Base-by-base conservation (phyloP, 768 basidiomycete species). In the Termitomyces sp. region DNA sequence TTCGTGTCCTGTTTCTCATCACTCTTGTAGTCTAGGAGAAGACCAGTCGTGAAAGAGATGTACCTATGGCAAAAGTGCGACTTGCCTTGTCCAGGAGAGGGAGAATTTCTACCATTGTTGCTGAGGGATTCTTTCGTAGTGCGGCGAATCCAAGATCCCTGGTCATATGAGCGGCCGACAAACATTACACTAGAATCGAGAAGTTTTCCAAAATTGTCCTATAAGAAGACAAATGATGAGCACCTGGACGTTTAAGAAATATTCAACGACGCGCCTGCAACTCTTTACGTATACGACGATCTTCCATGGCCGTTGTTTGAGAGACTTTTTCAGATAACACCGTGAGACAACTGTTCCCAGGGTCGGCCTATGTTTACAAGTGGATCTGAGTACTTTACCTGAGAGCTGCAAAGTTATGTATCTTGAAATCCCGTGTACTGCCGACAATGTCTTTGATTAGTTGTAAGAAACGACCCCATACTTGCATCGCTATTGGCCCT, bases 241-340 rank as follows among this genome's bases (percentile, higher is more conserved):
- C 33, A 39, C 18, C 22, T 46, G 15, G 34, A 41, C n/a, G 39
- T 18, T 33, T 24, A 2, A n/a, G 3, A 34, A 30, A 33, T 33
- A 6, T 34, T 30, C 27, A 41, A n/a, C 36, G 9, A 36, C 56
- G 61, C 62, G 87, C 90, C 79, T 96, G 94, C 11, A 98, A 76
- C 58, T 99, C 97, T 68, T 93, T 91, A 27, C 92, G 85, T 56
- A 95, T 74, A 41, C 91, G 81, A 24, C 86, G 81, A 71, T 99
- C 97, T 59, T 98, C 96, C 72, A 96, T 81, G 0, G 93, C 93
- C 6, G 90, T 86, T 0, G 95, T 98, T 67, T 94, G 93, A 1
- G 87, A 84, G 36, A 95, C 75, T 68, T 94, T 93, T 62, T 92
- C 91, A 0, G 89, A 86, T 20, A 96, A 70, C 1, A 88, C 80